Conservation (phyloP, 2,329 filamentous ascomycete species). For the Alternaria sp. region DNA sequence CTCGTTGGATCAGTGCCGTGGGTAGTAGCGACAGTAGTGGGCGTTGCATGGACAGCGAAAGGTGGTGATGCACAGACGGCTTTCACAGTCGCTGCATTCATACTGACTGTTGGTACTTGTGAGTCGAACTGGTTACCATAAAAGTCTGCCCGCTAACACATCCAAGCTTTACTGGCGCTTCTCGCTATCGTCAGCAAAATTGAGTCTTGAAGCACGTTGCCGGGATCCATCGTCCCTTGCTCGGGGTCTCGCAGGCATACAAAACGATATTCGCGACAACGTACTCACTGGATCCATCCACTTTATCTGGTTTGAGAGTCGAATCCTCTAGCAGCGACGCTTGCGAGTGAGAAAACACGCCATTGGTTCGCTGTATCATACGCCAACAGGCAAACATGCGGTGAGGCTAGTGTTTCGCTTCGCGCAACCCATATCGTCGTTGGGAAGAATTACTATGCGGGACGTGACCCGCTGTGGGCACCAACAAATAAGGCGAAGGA, state of each 20-base stretch:
- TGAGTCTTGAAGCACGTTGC: too few relatives aligned
- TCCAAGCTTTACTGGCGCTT: too few relatives aligned
- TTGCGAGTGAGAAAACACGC: not conserved
- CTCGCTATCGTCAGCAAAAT: too few relatives aligned
- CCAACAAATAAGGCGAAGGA: not conserved
- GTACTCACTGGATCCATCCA: not conserved
- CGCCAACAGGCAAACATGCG: conserved; percentile 18
- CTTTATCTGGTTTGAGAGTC: not conserved
- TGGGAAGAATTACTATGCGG: conserved; percentile 17
- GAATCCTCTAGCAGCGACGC: not conserved
- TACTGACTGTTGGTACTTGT: too few relatives aligned
- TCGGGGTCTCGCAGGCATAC: not conserved
- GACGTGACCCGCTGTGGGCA: conserved; percentile 9
- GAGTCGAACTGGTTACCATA: too few relatives aligned
- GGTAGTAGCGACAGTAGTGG: too few relatives aligned
- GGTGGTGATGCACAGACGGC: too few relatives aligned
- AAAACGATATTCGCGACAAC: not conserved
- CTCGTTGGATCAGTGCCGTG: too few relatives aligned
- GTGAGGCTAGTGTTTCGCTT: conserved; percentile 17
- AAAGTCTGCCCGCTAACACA: too few relatives aligned
- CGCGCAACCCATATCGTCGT: conserved; percentile 14
- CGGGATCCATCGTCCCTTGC: too few relatives aligned
- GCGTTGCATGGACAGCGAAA: too few relatives aligned
- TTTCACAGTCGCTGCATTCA: too few relatives aligned
- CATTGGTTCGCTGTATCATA: conserved; percentile 16